Base-by-base conservation (phyloP, 352 stramenopile species). In the Phytophthora pseudosyringae region DNA sequence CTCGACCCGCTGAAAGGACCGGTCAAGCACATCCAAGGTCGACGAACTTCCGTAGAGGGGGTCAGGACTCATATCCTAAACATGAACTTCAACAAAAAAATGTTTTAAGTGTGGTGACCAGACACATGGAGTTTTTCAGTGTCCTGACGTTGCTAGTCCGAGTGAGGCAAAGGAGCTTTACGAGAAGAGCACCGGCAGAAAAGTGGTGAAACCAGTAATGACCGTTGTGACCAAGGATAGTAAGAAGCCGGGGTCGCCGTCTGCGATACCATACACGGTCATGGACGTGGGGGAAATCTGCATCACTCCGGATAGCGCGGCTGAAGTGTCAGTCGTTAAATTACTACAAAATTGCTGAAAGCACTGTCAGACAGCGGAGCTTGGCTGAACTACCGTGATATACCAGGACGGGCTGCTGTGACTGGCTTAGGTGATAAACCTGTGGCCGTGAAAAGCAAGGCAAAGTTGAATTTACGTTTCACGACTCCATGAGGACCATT, bases 101-200 rank as follows among this genome's bases (percentile, higher is more conserved):
- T 52, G 47, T 11, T 64, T 64, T 12, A 64, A 58, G 18, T 57
- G 56, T 32, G 45, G 38, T 11, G 56, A 64, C 18, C 56, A 49
- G 16, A 64, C 56, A 0, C 47, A 53, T 18, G 43, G 59, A 9
- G 59, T 57, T 1, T 62, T 62, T 28, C 50, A 52, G 10, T 62
- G 59, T 13, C 50, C 59, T 5, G 29, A 28, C 16, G 33, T 67
- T 46, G 43, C 16, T 1, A 41, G 28, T 35, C 41, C 28, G 9
- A 5, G 33, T 5, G 59, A 67, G 15, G 59, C 39, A 45, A 57
- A 62, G 18, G 38, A 58, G 3, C 21, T 65, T 0, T 61, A 61
- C 35, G 43, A 67, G 11, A 16, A 26, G 18, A 29, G 0, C 0
- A 56, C 35, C 3, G 47, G 39, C 0, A 49, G 31, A 47, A 55